Evolutionary conservation across 371 early-diverging fungal species (phyloP), one percentile per base, ranked within the genome.

Genomic region (Rhizomucor pusillus): DNA sequence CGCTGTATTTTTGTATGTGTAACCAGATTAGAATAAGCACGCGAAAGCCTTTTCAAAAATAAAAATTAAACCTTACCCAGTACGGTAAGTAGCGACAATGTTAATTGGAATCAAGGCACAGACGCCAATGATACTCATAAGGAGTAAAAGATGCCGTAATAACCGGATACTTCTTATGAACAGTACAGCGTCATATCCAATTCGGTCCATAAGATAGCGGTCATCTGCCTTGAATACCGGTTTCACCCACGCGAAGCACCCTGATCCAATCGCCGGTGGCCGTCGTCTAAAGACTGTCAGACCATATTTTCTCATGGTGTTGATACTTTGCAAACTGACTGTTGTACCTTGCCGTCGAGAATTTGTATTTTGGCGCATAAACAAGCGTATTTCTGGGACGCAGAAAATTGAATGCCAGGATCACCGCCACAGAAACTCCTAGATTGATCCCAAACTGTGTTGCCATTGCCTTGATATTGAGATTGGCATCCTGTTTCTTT

Each of bases 131-230:
- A 85, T 40, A 18, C 75, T 69, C 60, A 84, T 73, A 44, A 73
- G 62, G 18, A 75, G 54, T 50, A 90, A 75, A 18, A 85, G 62
- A 9, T 67, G 57, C 24, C 78, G 75, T 43, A 77, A 66, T 44
- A 85, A 64, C 18, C 81, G 77, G 16, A 89, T 37, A 52, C 88
- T 88, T 12, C 88, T 75, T 41, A 92, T 63, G 60, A 89, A 87
- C 47, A 90, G 66, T 23, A 89, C 88, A 11, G 89, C 86, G 59
- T 92, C 92, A 19, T 85, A 64, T 22, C 89, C 91, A 13, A 90
- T 79, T 24, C 80, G 80, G 14, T 75, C 72, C 22, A 88, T 68
- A 14, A 85, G 61, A 19, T 71, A 78, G 45, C 67, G 60, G 44
- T 89, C 87, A 33, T 81, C 72, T 5, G 80, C 73, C 9, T 61